Evolutionary conservation across 371 early-diverging fungal species (phyloP).

Genomic region (Apophysomyces ossiformis): DNA sequence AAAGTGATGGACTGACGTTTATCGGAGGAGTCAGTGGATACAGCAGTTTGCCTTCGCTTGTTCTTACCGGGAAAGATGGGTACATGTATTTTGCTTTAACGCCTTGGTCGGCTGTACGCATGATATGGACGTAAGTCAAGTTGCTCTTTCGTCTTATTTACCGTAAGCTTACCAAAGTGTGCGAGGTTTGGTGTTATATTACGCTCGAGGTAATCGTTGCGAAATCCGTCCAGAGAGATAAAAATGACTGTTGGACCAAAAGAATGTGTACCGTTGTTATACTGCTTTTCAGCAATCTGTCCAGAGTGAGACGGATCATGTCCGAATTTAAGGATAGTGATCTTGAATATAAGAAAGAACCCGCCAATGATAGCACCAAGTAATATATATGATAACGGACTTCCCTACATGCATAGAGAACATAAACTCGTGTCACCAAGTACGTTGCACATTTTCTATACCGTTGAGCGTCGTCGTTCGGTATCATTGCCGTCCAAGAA

Average conservation of each 20-base stretch:
- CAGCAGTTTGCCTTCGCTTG: background rate
- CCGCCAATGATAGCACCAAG: constrained; percentile 31
- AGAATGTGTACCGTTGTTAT: constrained; percentile 68
- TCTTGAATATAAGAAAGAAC: constrained; percentile 30
- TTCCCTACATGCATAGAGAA: background rate
- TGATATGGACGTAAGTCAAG: background rate
- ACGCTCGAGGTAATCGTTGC: constrained; percentile 82
- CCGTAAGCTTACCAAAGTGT: constrained; percentile 53
- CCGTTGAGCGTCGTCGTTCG: background rate
- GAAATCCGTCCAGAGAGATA: constrained; percentile 91
- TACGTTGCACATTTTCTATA: background rate
- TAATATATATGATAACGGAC: constrained; percentile 10
- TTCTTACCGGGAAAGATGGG: constrained; percentile 74
- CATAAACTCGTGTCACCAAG: background rate
- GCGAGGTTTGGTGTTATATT: constrained; percentile 73
- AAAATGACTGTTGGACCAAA: constrained; percentile 84
- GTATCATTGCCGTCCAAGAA: constrained; percentile 11
- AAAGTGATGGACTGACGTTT: constrained; percentile 74
- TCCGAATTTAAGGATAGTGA: constrained; percentile 23
- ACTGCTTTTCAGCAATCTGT: constrained; percentile 31
- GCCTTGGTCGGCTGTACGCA: constrained; percentile 46
- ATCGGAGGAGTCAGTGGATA: background rate
- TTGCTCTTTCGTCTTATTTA: background rate
- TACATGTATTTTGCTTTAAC: constrained; percentile 68
- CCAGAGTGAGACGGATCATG: constrained; percentile 18